phyloP scores from a whole-genome alignment of 2,329 filamentous ascomycete species.

The Botryosphaeria dothidea region DNA sequence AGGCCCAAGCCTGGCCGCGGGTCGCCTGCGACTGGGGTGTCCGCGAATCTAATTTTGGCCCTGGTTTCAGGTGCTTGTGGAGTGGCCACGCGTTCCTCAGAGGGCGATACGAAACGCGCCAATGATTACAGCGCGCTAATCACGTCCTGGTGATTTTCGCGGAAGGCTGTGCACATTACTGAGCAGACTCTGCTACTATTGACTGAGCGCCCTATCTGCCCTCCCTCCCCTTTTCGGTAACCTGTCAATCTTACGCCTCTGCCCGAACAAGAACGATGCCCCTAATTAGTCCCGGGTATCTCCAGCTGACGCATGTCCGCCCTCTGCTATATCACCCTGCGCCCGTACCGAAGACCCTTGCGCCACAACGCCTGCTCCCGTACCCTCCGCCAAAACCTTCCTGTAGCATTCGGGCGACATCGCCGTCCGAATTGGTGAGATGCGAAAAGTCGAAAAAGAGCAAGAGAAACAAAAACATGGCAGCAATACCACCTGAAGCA shows the following conservation, averaged over 20 bases:
- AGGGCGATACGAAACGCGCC: slow-evolving; percentile 1
- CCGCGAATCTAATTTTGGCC: neutral
- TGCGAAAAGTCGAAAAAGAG: neutral
- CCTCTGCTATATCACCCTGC: neutral
- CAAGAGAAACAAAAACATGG: neutral
- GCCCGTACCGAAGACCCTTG: neutral
- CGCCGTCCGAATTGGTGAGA: neutral
- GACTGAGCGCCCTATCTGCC: neutral
- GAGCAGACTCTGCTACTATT: neutral
- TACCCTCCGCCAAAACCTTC: slow-evolving; percentile 7
- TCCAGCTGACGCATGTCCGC: neutral
- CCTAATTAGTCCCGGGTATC: slow-evolving; percentile 11
- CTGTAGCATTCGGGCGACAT: neutral
- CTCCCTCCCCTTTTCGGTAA: slow-evolving; percentile 10
- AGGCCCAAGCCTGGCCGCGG: slow-evolving; percentile 5
- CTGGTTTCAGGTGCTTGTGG: slow-evolving; percentile 14
- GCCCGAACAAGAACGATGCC: slow-evolving; percentile 1
- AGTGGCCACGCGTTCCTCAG: slow-evolving; percentile 14
- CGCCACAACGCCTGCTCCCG: slow-evolving; percentile 1
- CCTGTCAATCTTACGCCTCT: slow-evolving; percentile 6
- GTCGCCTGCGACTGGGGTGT: slow-evolving; percentile 11
- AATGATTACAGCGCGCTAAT: slow-evolving; percentile 16
- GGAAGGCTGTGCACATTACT: slow-evolving; percentile 14
- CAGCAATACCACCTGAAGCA: neutral
- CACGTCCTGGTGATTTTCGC: slow-evolving; percentile 15